A percentile compares a stretch with the other conserved stretches of the same genome.
Conservation (phyloP, 2,329 filamentous ascomycete species). For the Exophiala mesophila region DNA sequence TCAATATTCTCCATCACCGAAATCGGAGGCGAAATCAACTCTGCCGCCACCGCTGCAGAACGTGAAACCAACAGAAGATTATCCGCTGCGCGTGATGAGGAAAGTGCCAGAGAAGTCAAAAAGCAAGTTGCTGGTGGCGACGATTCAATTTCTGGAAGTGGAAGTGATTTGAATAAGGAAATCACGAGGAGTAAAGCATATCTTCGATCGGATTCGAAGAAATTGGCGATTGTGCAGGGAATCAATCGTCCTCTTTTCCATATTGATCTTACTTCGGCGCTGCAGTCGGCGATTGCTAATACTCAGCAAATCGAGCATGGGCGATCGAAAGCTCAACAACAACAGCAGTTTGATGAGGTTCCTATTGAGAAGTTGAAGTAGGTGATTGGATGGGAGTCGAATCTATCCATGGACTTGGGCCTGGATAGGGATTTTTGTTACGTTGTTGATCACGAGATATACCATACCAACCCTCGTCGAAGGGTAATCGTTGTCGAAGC, state of each 20-base stretch:
- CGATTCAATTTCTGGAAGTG: slow-evolving; percentile 30
- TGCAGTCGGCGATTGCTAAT: slow-evolving; percentile 82
- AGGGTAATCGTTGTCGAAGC: too few species aligned
- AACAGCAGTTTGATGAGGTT: not conserved
- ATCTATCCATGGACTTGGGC: too few species aligned
- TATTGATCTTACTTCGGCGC: slow-evolving; percentile 79
- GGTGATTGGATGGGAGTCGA: too few species aligned
- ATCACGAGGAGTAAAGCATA: slow-evolving; percentile 47
- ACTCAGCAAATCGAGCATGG: slow-evolving; percentile 46
- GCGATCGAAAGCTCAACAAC: not conserved
- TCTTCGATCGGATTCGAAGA: slow-evolving; percentile 25
- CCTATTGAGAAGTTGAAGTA: not conserved
- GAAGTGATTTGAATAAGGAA: slow-evolving; percentile 42
- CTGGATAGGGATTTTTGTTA: too few species aligned
- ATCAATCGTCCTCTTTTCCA: slow-evolving; percentile 90
- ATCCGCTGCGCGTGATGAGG: slow-evolving; percentile 28
- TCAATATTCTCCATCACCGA: slow-evolving; percentile 94
- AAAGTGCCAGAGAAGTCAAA: slow-evolving; percentile 21
- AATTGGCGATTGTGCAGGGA: slow-evolving; percentile 69
- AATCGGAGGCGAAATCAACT: slow-evolving; percentile 64
- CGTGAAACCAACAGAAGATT: slow-evolving; percentile 49
- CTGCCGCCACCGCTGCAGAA: slow-evolving; percentile 64
- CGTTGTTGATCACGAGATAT: too few species aligned
- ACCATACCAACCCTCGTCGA: too few species aligned
- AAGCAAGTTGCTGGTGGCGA: slow-evolving; percentile 6